These are phyloP conservation scores for Pythium utonaiense DNA, from an alignment of 352 stramenopile species.

Conservation along the genomic window DNA sequence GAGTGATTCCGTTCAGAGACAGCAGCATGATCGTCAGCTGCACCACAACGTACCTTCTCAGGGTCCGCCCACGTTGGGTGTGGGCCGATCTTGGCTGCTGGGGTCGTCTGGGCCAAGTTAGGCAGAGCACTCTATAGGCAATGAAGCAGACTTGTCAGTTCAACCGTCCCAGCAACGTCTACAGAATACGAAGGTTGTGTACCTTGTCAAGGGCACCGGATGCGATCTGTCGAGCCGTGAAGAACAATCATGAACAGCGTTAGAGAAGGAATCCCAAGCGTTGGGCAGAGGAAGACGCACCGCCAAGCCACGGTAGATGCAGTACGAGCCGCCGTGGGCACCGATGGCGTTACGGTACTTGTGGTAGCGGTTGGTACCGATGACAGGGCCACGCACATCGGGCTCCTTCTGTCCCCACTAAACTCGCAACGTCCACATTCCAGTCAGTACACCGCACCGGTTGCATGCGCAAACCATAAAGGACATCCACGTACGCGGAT, in stretches of 20 bases:
- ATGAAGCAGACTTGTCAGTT: not conserved
- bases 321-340: constrained; percentile 97
- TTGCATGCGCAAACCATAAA: not conserved
- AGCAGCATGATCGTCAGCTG: not conserved
- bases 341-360: constrained; percentile 98
- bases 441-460: not conserved
- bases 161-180: no score
- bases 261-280: not conserved
- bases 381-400: constrained; percentile 90
- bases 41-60: constrained; percentile 68
- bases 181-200: no score
- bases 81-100: constrained; percentile 96
- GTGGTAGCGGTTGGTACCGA: constrained; percentile 94
- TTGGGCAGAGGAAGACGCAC: constrained; percentile 33
- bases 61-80: constrained; percentile 94
- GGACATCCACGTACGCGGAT: constrained; percentile 50
- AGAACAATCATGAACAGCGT: not conserved
- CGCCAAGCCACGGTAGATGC: constrained; percentile 97
- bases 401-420: constrained; percentile 92
- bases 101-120: constrained; percentile 91
- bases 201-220: constrained; percentile 69
- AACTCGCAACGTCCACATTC: constrained; percentile 18
- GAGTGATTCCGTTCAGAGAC: no score
- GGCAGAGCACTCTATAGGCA: constrained; percentile 36
- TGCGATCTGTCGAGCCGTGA: constrained; percentile 34